Evolutionary conservation across 805 yeast genomes (phyloP).

Genomic region (Metschnikowia cubensis): DNA sequence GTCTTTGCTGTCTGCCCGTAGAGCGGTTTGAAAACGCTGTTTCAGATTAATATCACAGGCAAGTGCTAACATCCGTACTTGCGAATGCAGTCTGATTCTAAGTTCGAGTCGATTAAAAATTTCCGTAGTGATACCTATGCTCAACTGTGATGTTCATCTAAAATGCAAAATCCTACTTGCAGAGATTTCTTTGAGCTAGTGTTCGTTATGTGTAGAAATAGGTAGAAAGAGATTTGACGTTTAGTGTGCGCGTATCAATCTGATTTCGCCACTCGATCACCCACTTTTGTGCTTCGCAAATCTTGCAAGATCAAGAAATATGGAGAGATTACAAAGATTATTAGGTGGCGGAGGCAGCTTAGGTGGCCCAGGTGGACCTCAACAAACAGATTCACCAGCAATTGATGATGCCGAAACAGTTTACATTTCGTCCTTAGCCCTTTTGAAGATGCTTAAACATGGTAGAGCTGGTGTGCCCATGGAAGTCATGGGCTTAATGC

Average conservation of each 20-base stretch:
- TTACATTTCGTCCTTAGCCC: constrained; percentile 90
- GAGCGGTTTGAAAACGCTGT: background rate
- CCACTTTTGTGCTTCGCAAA: constrained; percentile 2
- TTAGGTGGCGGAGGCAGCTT: constrained; percentile 43
- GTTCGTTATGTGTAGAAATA: background rate
- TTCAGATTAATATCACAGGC: background rate
- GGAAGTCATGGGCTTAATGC: constrained; percentile 94
- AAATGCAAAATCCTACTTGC: too few relatives aligned
- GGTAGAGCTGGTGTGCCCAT: constrained; percentile 87
- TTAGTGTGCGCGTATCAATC: constrained; percentile 3
- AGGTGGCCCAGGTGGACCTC: constrained; percentile 41
- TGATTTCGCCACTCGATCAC: constrained; percentile 6
- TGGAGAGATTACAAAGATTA: constrained; percentile 50
- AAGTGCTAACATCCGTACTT: too few relatives aligned
- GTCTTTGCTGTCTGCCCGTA: background rate
- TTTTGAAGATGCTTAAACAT: constrained; percentile 94
- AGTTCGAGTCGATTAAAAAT: background rate
- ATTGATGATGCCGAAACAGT: constrained; percentile 96
- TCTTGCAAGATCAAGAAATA: constrained; percentile 11
- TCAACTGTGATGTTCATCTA: background rate
- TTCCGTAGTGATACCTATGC: background rate
- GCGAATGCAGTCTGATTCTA: too few relatives aligned
- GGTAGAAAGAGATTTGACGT: background rate
- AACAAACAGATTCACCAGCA: constrained; percentile 65
- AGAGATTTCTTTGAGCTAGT: background rate